Evolutionary conservation across 352 stramenopile species (phyloP).

Genomic region (Salisapilia sapeloensis): DNA sequence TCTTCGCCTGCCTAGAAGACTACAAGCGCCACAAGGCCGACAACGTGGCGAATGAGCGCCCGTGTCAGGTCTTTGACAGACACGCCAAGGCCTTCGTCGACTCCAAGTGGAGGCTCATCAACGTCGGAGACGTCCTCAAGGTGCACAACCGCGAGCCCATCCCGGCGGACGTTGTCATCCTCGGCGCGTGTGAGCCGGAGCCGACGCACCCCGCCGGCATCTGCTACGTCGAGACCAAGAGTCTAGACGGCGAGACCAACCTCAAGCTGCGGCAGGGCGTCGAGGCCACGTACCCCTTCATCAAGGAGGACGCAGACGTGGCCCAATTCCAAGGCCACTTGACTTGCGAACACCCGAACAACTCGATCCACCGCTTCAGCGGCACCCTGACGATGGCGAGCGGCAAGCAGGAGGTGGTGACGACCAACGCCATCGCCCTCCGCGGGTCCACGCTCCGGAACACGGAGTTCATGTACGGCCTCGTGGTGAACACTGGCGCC

Average conservation of each 20-base stretch:
- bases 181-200: conserved; percentile 65
- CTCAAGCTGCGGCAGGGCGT: conserved; percentile 80
- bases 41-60: conserved; percentile 66
- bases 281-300: conserved; percentile 49
- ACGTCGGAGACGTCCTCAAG: conserved; percentile 83
- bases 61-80: conserved; percentile 21
- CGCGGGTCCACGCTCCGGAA: conserved; percentile 81
- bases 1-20: conserved; percentile 85
- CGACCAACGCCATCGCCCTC: conserved; percentile 66
- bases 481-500: conserved; percentile 84
- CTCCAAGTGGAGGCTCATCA: conserved; percentile 56
- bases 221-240: conserved; percentile 87
- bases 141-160: conserved; percentile 76
- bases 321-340: conserved; percentile 35
- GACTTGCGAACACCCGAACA: conserved; percentile 77
- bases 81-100: conserved; percentile 25
- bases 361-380: conserved; percentile 83
- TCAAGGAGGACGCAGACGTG: conserved; percentile 31
- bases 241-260: conserved; percentile 88
- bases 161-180: conserved; percentile 78
- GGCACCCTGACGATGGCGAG: conserved; percentile 57
- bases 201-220: conserved; percentile 47
- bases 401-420: conserved; percentile 53
- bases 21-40: conserved; percentile 81
- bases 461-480: conserved; percentile 82